phyloP scores from a whole-genome alignment of 2,329 filamentous ascomycete genomes.

The Cladosporium sp. region DNA sequence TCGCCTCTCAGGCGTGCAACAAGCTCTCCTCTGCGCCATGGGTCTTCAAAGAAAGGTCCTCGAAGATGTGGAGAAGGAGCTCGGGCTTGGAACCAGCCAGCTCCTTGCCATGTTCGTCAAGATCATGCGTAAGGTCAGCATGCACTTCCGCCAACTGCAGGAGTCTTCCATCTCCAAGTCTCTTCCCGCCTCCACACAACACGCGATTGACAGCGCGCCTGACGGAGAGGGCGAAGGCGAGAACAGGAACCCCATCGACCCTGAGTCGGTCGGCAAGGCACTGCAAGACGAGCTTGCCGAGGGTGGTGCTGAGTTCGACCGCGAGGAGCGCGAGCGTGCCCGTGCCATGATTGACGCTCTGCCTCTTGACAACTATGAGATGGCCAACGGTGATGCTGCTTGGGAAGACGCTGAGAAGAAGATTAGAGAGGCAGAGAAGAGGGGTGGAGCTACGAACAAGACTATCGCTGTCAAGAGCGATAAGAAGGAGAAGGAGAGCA shows the following conservation, averaged over 20 bases:
- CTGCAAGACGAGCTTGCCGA: constrained; percentile 81
- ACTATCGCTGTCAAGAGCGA: constrained; percentile 64
- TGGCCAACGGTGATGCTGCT: constrained; percentile 44
- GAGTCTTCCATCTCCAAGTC: constrained; percentile 58
- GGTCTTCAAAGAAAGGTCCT: constrained; percentile 88
- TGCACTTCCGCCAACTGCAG: constrained; percentile 71
- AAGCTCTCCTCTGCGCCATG: constrained; percentile 81
- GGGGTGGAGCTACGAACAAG: constrained; percentile 44
- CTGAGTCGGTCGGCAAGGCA: constrained; percentile 47
- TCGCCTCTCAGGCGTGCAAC: constrained; percentile 75
- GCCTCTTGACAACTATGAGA: constrained; percentile 75
- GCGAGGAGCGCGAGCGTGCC: constrained; percentile 71
- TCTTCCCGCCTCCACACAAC: constrained; percentile 37
- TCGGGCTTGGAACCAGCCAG: constrained; percentile 70
- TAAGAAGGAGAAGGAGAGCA: constrained; percentile 23
- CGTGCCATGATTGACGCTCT: constrained; percentile 85
- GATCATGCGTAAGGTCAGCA: constrained; percentile 80
- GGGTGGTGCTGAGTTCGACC: constrained; percentile 68
- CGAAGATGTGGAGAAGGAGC: constrained; percentile 73
- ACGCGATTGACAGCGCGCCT: constrained; percentile 30
- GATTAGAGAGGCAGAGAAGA: constrained; percentile 50
- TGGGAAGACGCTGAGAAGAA: constrained; percentile 70
- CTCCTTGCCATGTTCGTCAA: constrained; percentile 97
- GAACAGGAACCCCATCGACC: constrained; percentile 12
- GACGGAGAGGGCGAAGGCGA: constrained; percentile 49